Conservation (phyloP, 2,329 filamentous ascomycete genomes). For the Aspergillus ochraceus region DNA sequence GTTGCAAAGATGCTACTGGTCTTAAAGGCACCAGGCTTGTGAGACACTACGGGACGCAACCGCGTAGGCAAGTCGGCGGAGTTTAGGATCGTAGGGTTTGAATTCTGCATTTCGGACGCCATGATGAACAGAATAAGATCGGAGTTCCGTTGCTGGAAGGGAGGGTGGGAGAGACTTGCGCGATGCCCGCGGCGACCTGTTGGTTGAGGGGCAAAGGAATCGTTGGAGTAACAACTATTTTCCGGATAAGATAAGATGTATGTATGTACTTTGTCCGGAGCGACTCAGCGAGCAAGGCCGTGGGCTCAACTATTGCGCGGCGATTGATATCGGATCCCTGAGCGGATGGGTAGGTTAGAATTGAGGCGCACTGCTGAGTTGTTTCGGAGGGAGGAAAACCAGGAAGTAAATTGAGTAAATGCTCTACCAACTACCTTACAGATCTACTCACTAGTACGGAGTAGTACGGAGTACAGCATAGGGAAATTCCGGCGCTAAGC, state of each 20-base stretch:
- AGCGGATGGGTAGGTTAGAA: no score
- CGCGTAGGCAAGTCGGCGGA: conserved; percentile 85
- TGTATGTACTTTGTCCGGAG: no score
- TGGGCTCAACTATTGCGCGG: no score
- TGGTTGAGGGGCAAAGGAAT: neutral
- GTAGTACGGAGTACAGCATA: neutral
- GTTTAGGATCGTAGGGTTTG: conserved; percentile 90
- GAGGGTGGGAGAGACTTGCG: neutral
- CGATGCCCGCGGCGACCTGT: neutral
- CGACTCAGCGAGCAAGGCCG: no score
- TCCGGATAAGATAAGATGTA: neutral
- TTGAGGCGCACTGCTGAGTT: no score
- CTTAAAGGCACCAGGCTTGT: conserved; percentile 41
- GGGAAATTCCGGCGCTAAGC: no score
- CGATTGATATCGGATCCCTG: no score
- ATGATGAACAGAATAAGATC: conserved; percentile 18
- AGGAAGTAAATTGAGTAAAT: neutral
- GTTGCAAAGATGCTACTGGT: conserved; percentile 51
- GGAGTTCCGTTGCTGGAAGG: neutral
- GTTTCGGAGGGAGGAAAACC: no score
- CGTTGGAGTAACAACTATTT: neutral
- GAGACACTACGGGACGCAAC: conserved; percentile 44
- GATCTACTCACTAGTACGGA: no score
- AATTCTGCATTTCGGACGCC: conserved; percentile 45
- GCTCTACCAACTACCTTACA: no score